Evolutionary conservation across 1,284 basidiomycete species (phyloP), one percentile per base, ranked within the genome.

Genomic region (Mycena sp.): DNA sequence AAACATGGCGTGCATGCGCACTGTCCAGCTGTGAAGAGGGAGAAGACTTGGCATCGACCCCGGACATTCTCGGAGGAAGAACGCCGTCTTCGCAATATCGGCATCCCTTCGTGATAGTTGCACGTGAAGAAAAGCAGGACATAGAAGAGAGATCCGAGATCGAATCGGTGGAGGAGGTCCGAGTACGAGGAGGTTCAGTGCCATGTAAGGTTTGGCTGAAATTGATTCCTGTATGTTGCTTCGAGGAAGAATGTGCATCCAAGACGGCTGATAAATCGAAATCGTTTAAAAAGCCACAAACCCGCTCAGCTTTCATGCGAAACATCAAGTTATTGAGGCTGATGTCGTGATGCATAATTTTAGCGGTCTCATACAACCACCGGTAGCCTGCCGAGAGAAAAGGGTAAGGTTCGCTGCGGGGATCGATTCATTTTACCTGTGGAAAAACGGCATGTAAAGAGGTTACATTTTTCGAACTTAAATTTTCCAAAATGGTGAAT

Each of bases 271-370:
- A 25, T 22, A 64, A 30, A 37, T 67, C 65, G 38, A 67, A 67
- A 41, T 67, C 65, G 37, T 67, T 67, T n/a, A 67, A 30, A 30
- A 67, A 46, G 46, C 57, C 65, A 18, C 54, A 38, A 20, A 60
- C 22, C 56, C 61, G 50, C 20, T 37, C 65, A 5, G 30, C 46
- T 22, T 20, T 60, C n/a, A 4, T 39, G 56, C 65, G 65, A 52
- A 50, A 67, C 65, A 67, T 67, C 44, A 67, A 20, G n/a, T 60
- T 60, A 39, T 60, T 39, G 65, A 30, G 18, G 56, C 65, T 61
- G 34, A 67, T 41, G 65, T 67, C 65, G 57, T 57, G 56, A 37
- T 65, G 64, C 38, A 65, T 56, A 20, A 65, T 57, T 1, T 25
- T 41, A n/a, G 64, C 39, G n/a, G 1, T 46, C 25, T 65, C 63